phyloP scores from a whole-genome alignment of 306 rosid genomes.

The Albizia julibrissin region DNA sequence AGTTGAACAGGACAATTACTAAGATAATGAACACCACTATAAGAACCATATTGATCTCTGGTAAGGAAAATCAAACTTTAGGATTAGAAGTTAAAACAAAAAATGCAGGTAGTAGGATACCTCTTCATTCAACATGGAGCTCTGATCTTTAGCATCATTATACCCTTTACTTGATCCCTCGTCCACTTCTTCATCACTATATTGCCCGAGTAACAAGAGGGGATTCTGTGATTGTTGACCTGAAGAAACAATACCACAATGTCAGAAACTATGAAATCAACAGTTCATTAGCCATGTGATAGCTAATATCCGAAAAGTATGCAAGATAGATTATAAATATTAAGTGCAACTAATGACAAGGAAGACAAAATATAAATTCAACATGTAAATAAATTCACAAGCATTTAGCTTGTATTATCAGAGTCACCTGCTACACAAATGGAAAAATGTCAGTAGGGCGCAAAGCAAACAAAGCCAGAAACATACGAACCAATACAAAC shows the following conservation, averaged over 20 bases:
- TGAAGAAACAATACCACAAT: conserved; percentile 57
- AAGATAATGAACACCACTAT: conserved; percentile 12
- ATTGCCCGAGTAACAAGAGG: conserved; percentile 86
- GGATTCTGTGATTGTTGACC: conserved; percentile 81
- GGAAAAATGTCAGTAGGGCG: conserved; percentile 62
- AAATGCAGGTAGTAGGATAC: conserved; percentile 39
- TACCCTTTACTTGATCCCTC: conserved; percentile 54
- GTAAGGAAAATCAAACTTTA: conserved; percentile 16
- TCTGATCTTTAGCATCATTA: conserved; percentile 39
- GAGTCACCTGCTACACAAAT: conserved; percentile 86
- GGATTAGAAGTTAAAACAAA: conserved; percentile 6
- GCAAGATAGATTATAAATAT: conserved; percentile 9
- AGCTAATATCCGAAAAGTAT: conserved; percentile 27
- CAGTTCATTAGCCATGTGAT: conserved; percentile 19
- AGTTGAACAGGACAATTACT: neutral
- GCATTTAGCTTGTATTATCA: conserved; percentile 51
- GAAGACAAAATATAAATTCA: conserved; percentile 26
- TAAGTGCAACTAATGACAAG: conserved; percentile 16
- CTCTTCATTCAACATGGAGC: conserved; percentile 56
- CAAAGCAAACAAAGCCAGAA: conserved; percentile 74
- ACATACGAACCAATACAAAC: conserved; percentile 88
- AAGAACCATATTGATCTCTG: conserved; percentile 16
- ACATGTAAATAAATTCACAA: conserved; percentile 44
- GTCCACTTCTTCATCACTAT: conserved; percentile 85
- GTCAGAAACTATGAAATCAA: conserved; percentile 48